phyloP scores from a whole-genome alignment of 2,329 filamentous ascomycete species.

The Aspergillus amoenus region DNA sequence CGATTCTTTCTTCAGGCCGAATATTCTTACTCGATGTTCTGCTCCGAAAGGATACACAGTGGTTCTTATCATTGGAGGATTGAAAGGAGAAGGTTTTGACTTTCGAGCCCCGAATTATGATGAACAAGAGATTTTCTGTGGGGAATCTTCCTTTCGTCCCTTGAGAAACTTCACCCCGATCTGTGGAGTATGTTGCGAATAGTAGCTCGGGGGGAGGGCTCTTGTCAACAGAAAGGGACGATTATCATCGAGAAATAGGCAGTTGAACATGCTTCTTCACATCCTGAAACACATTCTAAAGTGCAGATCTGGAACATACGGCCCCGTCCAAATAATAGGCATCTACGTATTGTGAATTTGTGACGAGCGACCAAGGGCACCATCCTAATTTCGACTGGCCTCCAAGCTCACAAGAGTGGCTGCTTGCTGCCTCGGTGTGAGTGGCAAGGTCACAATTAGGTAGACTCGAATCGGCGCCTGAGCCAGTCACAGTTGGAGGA shows the following conservation, averaged over 20 bases:
- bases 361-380: neutral
- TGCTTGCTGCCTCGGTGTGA: neutral
- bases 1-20: neutral
- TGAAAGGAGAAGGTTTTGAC: neutral
- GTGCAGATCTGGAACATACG: constrained; percentile 6
- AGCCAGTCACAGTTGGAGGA: neutral
- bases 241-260: neutral
- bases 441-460: constrained; percentile 4
- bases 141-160: constrained; percentile 10
- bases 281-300: constrained; percentile 3
- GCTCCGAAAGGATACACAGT: neutral
- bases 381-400: neutral
- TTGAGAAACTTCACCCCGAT: neutral
- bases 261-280: constrained; percentile 2
- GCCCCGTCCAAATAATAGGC: neutral
- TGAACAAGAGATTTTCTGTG: constrained; percentile 16
- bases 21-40: neutral
- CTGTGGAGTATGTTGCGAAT: neutral
- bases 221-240: neutral
- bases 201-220: neutral
- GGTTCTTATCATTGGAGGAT: neutral
- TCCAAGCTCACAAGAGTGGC: neutral
- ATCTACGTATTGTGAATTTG: too few species aligned
- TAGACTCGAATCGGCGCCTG: neutral
- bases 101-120: constrained; percentile 1